phyloP scores from a whole-genome alignment of 139 green algal genomes.

The Micromonas pusilla region DNA sequence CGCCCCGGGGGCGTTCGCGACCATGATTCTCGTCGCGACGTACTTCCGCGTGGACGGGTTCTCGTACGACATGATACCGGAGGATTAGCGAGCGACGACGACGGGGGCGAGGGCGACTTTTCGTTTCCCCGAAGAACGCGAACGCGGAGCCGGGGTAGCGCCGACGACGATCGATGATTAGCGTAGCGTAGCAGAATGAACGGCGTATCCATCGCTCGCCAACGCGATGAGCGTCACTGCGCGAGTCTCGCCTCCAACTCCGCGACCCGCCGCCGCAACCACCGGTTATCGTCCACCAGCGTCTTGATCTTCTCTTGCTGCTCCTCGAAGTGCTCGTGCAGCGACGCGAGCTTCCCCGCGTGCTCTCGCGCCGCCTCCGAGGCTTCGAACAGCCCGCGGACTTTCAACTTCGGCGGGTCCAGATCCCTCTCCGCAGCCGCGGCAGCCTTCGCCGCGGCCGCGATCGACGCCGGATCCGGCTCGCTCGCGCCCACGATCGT shows the following conservation, averaged over 20 bases:
- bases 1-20: neutral
- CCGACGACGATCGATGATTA: conserved; percentile 12
- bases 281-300: neutral
- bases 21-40: neutral
- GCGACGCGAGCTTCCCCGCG: neutral
- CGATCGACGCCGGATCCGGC: neutral
- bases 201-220: neutral
- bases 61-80: neutral
- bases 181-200: neutral
- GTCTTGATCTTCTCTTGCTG: neutral
- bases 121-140: too few relatives aligned
- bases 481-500: neutral
- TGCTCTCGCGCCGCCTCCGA: neutral
- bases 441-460: neutral
- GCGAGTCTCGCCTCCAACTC: neutral
- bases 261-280: neutral
- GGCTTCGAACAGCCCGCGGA: neutral
- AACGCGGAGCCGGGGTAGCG: too few relatives aligned
- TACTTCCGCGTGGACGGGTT: neutral
- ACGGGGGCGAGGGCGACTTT: too few relatives aligned
- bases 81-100: too few relatives aligned
- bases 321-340: neutral
- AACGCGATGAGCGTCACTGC: neutral
- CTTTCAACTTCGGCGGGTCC: neutral
- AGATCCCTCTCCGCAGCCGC: conserved; percentile 32